Percentiles rank a stretch among this genome's conserved stretches.
Evolutionary conservation across 2,329 filamentous ascomycete species (phyloP).

Genomic region (Talaromyces piceae): DNA sequence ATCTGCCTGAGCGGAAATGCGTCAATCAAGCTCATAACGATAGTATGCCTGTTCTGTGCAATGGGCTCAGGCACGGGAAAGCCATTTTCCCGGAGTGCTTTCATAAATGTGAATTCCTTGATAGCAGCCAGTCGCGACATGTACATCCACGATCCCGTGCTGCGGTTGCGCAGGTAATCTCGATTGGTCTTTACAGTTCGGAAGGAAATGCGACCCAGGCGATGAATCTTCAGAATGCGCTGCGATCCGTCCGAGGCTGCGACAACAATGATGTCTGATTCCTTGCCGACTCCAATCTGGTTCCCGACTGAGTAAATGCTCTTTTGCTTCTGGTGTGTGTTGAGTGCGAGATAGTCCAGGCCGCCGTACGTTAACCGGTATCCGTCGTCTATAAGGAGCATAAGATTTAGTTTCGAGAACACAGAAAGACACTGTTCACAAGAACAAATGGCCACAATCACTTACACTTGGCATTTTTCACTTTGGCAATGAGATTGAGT

Average conservation of each 20-base stretch:
- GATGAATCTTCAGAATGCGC: constrained; percentile 87
- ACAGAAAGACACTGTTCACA: background rate
- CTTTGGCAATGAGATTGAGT: constrained; percentile 77
- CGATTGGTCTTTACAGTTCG: constrained; percentile 92
- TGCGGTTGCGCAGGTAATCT: constrained; percentile 81
- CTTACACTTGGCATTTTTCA: constrained; percentile 83
- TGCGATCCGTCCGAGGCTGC: constrained; percentile 71
- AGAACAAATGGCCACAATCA: background rate
- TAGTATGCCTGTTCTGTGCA: constrained; percentile 85
- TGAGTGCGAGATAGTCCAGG: constrained; percentile 92
- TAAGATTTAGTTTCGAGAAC: background rate
- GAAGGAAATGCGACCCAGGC: constrained; percentile 92
- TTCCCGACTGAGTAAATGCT: constrained; percentile 87
- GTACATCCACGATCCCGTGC: constrained; percentile 92
- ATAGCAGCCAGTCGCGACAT: constrained; percentile 85
- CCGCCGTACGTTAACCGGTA: constrained; percentile 96
- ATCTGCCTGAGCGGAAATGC: constrained; percentile 89
- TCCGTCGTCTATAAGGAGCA: constrained; percentile 59
- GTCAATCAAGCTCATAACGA: constrained; percentile 91
- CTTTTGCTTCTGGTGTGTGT: constrained; percentile 73
- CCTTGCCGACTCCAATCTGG: constrained; percentile 92
- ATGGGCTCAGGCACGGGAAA: constrained; percentile 86
- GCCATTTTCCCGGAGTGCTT: constrained; percentile 70
- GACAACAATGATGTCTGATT: constrained; percentile 93
- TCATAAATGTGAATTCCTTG: constrained; percentile 95